phyloP scores from a whole-genome alignment of 495 filamentous ascomycete species.

The Apodospora peruviana region DNA sequence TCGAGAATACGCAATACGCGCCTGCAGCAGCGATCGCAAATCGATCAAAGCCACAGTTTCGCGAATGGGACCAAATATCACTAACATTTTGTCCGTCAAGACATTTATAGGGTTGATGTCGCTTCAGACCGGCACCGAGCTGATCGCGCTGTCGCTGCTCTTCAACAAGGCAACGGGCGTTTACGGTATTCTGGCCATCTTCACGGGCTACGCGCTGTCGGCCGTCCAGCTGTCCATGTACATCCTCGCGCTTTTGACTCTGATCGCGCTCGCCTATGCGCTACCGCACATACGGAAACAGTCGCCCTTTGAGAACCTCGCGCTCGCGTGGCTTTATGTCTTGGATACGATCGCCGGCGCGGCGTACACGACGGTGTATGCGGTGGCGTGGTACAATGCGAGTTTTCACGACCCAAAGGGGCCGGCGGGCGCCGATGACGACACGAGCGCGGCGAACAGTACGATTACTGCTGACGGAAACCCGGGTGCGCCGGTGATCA shows the following conservation, averaged over 20 bases:
- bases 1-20: not conserved
- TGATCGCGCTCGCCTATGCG: constrained; percentile 55
- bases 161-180: constrained; percentile 86
- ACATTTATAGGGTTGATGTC: constrained; percentile 79
- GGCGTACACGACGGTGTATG: constrained; percentile 73
- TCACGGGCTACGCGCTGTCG: constrained; percentile 60
- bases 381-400: constrained; percentile 75
- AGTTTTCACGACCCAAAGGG: constrained; percentile 37
- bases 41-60: not conserved
- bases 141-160: constrained; percentile 70
- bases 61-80: not conserved
- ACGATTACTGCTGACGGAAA: too few species aligned
- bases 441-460: constrained; percentile 2
- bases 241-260: constrained; percentile 69
- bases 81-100: constrained; percentile 29
- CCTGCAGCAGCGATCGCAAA: not conserved
- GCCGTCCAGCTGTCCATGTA: constrained; percentile 73
- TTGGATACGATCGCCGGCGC: constrained; percentile 73
- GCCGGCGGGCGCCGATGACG: constrained; percentile 8
- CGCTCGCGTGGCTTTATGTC: constrained; percentile 71
- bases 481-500: constrained; percentile 5
- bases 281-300: constrained; percentile 66
- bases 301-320: constrained; percentile 61
- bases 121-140: constrained; percentile 76
- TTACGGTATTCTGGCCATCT: constrained; percentile 80